Conservation (phyloP, 2,329 filamentous ascomycete genomes). For the Colletotrichum noveboracense region DNA sequence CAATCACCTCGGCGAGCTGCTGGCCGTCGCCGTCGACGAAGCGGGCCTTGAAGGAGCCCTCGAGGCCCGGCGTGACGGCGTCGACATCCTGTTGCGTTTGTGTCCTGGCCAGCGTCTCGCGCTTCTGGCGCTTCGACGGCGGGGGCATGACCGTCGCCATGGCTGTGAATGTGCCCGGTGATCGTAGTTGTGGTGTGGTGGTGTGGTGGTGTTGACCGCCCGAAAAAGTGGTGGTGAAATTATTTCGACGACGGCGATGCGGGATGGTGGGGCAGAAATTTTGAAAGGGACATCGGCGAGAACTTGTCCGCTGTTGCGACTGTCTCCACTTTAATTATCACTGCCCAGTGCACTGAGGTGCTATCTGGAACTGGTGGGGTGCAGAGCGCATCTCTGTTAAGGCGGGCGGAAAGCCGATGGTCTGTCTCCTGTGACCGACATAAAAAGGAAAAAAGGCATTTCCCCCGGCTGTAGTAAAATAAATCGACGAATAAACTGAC, state of each 20-base stretch:
- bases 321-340: not conserved
- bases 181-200: not conserved
- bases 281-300: slow-evolving; percentile 9
- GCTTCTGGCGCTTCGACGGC: slow-evolving; percentile 85
- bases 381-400: slow-evolving; percentile 4
- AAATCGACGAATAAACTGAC: not conserved
- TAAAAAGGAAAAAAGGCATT: not conserved
- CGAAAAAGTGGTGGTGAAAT: slow-evolving; percentile 9
- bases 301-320: slow-evolving; percentile 5
- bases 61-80: slow-evolving; percentile 68
- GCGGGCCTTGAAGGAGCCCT: slow-evolving; percentile 82
- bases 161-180: not conserved
- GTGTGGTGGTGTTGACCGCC: not conserved
- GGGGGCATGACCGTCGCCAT: slow-evolving; percentile 88
- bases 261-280: slow-evolving; percentile 22
- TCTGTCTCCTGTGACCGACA: not conserved
- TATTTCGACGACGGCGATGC: slow-evolving; percentile 14
- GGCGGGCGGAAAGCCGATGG: not conserved
- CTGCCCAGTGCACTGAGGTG: too few relatives aligned
- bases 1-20: slow-evolving; percentile 71
- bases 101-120: slow-evolving; percentile 74
- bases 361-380: slow-evolving; percentile 3
- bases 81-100: slow-evolving; percentile 78
- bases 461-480: not conserved
- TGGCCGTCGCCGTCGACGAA: slow-evolving; percentile 84